Percentiles rank a stretch among this genome's conserved stretches.
These are phyloP conservation scores for Scheffersomyces titani DNA, from an alignment of 1,139 yeast species.

Conservation along the genomic window DNA sequence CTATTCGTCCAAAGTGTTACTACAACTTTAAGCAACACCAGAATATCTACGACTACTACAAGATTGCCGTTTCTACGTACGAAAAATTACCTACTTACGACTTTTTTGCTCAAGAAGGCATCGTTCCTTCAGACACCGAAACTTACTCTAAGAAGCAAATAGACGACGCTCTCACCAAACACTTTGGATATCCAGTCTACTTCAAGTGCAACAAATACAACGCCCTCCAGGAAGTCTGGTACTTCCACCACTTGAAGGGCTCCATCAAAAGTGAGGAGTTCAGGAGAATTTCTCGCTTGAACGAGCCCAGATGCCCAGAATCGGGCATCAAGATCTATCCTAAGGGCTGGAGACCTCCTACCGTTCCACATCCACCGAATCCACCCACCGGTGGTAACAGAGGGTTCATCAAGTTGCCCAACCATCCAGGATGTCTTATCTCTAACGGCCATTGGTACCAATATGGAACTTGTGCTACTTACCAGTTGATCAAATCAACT, in stretches of 20 bases:
- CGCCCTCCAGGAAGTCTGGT: conserved; percentile 88
- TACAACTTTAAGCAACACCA: conserved; percentile 37
- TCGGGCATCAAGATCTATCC: conserved; percentile 76
- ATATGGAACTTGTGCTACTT: conserved; percentile 86
- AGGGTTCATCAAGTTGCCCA: conserved; percentile 53
- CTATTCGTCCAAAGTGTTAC: conserved; percentile 75
- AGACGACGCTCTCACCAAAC: conserved; percentile 57
- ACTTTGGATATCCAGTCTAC: conserved; percentile 62
- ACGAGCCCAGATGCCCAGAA: conserved; percentile 63
- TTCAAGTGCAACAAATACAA: conserved; percentile 69
- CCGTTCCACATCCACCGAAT: conserved; percentile 31
- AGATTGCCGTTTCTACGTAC: conserved; percentile 64
- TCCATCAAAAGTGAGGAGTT: conserved; percentile 69
- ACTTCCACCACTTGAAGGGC: conserved; percentile 78
- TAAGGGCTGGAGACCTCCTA: conserved; percentile 50
- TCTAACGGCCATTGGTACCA: conserved; percentile 83
- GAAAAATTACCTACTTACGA: conserved; percentile 68
- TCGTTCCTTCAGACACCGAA: conserved; percentile 59
- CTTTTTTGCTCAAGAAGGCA: conserved; percentile 67
- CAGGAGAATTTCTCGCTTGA: conserved; percentile 61
- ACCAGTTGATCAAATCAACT: conserved; percentile 49
- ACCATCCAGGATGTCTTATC: conserved; percentile 74
- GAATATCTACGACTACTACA: conserved; percentile 79
- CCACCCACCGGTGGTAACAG: conserved; percentile 26
- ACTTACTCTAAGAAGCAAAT: conserved; percentile 71